A percentile compares a stretch with the other conserved stretches of the same genome.
Conservation (phyloP, 768 basidiomycete species). For the Tremella yokohamensis region DNA sequence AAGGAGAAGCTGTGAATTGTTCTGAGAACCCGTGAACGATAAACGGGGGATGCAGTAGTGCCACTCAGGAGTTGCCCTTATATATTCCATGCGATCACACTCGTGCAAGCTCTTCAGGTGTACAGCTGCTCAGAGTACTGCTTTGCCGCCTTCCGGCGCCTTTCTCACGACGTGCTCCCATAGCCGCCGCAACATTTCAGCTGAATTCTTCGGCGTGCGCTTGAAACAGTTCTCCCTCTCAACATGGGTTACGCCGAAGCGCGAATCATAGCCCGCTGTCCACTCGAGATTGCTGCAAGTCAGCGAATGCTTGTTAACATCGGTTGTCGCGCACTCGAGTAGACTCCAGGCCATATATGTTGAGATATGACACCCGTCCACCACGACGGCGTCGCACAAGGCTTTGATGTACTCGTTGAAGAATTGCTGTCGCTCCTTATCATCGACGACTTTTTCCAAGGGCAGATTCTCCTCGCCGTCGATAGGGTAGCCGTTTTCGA, state of each 20-base stretch:
- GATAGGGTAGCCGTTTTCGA: constrained; percentile 34
- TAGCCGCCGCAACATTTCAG: background rate
- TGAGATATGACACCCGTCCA: constrained; percentile 26
- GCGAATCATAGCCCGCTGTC: background rate
- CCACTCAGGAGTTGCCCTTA: too few relatives aligned
- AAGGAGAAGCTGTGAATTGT: background rate
- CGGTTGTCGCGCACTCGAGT: constrained; percentile 20
- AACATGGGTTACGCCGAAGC: background rate
- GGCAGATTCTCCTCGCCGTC: constrained; percentile 20
- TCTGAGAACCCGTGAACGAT: too few relatives aligned
- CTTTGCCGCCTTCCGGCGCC: too few relatives aligned
- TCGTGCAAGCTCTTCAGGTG: too few relatives aligned
- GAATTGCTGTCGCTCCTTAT: constrained; percentile 29
- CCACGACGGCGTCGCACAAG: constrained; percentile 25
- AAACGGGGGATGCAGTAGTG: too few relatives aligned
- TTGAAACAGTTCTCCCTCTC: background rate
- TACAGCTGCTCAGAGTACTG: too few relatives aligned
- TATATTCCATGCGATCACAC: too few relatives aligned
- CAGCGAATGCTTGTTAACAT: too few relatives aligned
- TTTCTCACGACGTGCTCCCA: too few relatives aligned
- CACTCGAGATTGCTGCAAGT: constrained; percentile 3
- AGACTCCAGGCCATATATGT: constrained; percentile 39
- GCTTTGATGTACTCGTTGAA: constrained; percentile 26
- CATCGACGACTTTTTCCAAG: constrained; percentile 23
- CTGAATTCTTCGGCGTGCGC: constrained; percentile 1